Base-by-base conservation (phyloP, 768 basidiomycete genomes). In the Amanita rimosa region DNA sequence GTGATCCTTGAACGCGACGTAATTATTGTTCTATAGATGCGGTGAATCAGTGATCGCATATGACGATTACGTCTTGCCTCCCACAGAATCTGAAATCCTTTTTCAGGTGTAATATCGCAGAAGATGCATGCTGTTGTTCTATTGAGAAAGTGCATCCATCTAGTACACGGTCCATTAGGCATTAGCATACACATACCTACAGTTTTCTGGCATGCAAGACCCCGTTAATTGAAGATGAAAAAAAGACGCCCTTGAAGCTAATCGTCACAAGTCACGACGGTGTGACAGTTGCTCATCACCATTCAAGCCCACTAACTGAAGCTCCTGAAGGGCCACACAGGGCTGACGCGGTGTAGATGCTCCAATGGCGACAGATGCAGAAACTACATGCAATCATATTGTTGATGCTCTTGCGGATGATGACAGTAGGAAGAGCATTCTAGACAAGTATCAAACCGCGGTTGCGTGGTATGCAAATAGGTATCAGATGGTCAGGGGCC, bases 391-490 rank as follows among this genome's bases (percentile, higher is more conserved):
- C 39, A 33, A 26, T 22, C 47, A 48, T 13, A 39, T 48, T 10
- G 26, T 21, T 24, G 47, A 48, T 21, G 31, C 39, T 8, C 39
- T 48, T 13, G 38, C 47, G 2, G 39, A 48, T 8, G 47, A 41
- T 16, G 39, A 31, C 26, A 37, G 17, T 7, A 41, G 31, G 42
- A 58, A 62, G 14, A 53, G 54, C 1, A 47, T 75, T n/a, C 49
- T 76, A 36, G 61, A 39, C 50, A 80, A 74, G 57, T 85, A 75
- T 60, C 74, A 68, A 53, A 66, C 67, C 1, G 74, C 76, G 8
- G 64, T 80, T 14, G 63, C 67, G 1, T 85, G 83, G 83, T 68
- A 72, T 46, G 67, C 73, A 2, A 64, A 65, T 29, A 67, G 73
- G 7, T 59, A 64, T 0, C 72, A 80, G 43, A 67, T 68, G n/a